Conservation (phyloP, 129 eudicot genomes). For the Pulicaria dysenterica region DNA sequence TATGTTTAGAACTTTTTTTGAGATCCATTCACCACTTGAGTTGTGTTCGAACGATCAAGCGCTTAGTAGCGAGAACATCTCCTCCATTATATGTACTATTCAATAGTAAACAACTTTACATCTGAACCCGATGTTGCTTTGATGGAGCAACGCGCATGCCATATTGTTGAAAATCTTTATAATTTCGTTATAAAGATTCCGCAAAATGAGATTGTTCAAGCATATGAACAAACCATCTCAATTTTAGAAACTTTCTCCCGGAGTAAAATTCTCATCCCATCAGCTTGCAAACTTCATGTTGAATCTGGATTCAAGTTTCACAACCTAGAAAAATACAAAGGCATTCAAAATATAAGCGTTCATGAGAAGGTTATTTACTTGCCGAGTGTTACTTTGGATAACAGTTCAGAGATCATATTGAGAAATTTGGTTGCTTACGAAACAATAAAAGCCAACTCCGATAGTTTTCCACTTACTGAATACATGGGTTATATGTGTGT, state of each 20-base stretch:
- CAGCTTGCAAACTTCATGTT: conserved; percentile 29
- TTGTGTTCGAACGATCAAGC: conserved; percentile 12
- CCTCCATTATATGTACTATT: conserved; percentile 26
- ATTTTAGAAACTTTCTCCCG: background rate
- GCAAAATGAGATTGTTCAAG: background rate
- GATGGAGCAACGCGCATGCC: too few relatives aligned
- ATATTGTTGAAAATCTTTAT: too few relatives aligned
- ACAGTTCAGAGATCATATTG: conserved; percentile 38
- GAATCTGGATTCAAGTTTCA: conserved; percentile 31
- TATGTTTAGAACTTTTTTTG: background rate
- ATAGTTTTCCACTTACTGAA: conserved; percentile 25
- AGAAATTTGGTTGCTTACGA: conserved; percentile 54
- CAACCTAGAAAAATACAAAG: conserved; percentile 2
- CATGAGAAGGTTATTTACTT: conserved; percentile 11
- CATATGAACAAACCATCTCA: conserved; percentile 5
- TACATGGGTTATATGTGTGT: conserved; percentile 51
- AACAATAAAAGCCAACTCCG: background rate
- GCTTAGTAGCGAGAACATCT: conserved; percentile 21
- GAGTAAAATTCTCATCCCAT: conserved; percentile 35
- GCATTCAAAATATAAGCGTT: conserved; percentile 18
- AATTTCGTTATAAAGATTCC: background rate
- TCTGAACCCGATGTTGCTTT: background rate
- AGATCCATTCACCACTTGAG: conserved; percentile 25
- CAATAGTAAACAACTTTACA: conserved; percentile 3
- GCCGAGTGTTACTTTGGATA: conserved; percentile 32